Conservation (phyloP, 768 basidiomycete genomes). For the Pleurotus tuber-regium region DNA sequence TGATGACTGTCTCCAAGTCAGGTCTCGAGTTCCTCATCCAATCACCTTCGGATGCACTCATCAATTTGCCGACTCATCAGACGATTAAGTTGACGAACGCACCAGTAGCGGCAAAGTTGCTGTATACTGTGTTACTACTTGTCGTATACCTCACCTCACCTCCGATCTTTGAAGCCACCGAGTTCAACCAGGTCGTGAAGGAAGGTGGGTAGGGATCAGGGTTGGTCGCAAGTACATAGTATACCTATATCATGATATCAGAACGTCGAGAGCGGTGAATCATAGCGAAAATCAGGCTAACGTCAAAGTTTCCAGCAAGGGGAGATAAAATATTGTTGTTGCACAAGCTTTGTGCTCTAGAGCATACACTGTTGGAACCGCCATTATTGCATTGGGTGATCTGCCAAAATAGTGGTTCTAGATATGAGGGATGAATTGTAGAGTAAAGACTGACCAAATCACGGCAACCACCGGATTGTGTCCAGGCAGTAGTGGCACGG, state of each 20-base stretch:
- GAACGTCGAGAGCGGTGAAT: background rate
- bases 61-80: background rate
- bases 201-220: constrained; percentile 52
- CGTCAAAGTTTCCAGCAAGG: constrained; percentile 54
- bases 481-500: constrained; percentile 42
- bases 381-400: constrained; percentile 51
- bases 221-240: constrained; percentile 44
- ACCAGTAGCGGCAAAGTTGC: constrained; percentile 49
- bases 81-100: constrained; percentile 10
- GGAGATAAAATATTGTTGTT: constrained; percentile 53
- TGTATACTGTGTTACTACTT: constrained; percentile 40
- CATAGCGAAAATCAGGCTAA: constrained; percentile 18
- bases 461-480: constrained; percentile 43
- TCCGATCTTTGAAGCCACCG: constrained; percentile 36
- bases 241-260: constrained; percentile 30
- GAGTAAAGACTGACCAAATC: constrained; percentile 34
- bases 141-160: constrained; percentile 42
- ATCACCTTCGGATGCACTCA: constrained; percentile 35
- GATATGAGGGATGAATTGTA: background rate
- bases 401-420: constrained; percentile 30
- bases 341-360: constrained; percentile 55
- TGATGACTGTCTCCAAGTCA: constrained; percentile 53
- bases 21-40: constrained; percentile 56
- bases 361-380: constrained; percentile 49
- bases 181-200: constrained; percentile 29